Percentiles rank a stretch among this genome's conserved stretches.
These are phyloP conservation scores for Paecilomyces niveus DNA, from an alignment of 2,329 filamentous ascomycete genomes.

Conservation along the genomic window DNA sequence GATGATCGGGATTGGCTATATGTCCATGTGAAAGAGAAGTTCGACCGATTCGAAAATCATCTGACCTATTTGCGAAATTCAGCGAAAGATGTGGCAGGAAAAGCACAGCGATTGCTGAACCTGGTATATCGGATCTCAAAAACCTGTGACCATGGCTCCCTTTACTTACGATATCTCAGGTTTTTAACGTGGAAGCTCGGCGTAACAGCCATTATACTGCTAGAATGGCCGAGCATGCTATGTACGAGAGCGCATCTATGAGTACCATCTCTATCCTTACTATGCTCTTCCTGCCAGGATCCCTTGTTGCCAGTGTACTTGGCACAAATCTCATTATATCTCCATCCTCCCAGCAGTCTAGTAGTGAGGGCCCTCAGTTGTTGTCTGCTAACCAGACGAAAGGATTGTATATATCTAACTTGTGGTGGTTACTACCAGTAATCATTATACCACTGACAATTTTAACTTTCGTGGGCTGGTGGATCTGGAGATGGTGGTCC, in stretches of 20 bases:
- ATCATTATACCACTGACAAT: neutral
- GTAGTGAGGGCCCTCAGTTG: neutral
- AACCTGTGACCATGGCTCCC: neutral
- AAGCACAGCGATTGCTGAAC: neutral
- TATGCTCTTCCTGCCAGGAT: neutral
- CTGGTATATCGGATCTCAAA: neutral
- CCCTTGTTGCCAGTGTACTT: neutral
- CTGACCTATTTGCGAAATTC: neutral
- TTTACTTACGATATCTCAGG: neutral
- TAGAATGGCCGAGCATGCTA: neutral
- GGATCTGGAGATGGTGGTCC: neutral
- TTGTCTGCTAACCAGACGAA: neutral
- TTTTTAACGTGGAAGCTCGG: neutral
- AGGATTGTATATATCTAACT: neutral
- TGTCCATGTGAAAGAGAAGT: neutral
- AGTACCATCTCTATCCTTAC: neutral
- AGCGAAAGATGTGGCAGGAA: neutral
- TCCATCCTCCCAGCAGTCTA: neutral
- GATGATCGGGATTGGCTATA: neutral
- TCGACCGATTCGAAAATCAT: neutral
- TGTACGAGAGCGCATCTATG: neutral
- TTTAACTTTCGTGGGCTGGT: neutral
- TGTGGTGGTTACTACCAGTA: neutral
- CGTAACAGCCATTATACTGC: neutral
- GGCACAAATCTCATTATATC: neutral